Conservation (phyloP, 108 stramenopile species). For the Cyclotella choctawhatcheeana region DNA sequence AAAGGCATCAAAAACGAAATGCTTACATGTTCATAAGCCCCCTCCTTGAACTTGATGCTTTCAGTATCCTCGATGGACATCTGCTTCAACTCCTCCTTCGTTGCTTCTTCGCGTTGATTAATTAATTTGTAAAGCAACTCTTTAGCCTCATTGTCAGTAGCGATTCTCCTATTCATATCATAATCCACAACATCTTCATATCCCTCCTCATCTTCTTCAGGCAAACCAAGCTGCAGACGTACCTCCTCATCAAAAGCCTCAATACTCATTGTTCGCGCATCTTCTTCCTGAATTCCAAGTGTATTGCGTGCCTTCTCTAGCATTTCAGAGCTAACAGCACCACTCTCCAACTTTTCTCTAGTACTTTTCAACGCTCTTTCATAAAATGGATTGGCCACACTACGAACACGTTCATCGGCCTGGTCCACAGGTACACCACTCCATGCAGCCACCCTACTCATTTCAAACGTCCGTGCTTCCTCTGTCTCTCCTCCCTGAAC, state of each 20-base stretch:
- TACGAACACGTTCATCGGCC: conserved; percentile 63
- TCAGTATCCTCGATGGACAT: conserved; percentile 30
- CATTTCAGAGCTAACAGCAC: conserved; percentile 73
- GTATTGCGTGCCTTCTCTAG: conserved; percentile 71
- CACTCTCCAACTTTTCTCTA: conserved; percentile 71
- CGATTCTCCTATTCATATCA: conserved; percentile 36
- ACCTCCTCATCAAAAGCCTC: conserved; percentile 76
- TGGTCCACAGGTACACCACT: conserved; percentile 45
- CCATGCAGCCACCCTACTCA: conserved; percentile 74
- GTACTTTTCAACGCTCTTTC: conserved; percentile 74
- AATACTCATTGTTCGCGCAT: conserved; percentile 76
- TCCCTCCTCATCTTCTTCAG: conserved; percentile 50
- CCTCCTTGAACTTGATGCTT: conserved; percentile 66
- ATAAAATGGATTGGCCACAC: conserved; percentile 83
- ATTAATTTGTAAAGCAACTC: conserved; percentile 29
- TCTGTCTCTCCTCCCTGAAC: conserved; percentile 73
- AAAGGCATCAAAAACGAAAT: background rate
- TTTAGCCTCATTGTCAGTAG: conserved; percentile 27
- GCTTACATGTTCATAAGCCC: conserved; percentile 72
- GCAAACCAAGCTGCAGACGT: conserved; percentile 60
- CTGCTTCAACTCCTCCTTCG: conserved; percentile 11
- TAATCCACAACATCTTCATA: conserved; percentile 40
- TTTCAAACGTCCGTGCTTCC: conserved; percentile 85
- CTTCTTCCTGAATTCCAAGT: conserved; percentile 73
- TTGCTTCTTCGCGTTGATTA: conserved; percentile 23